Evolutionary conservation across 805 yeast genomes (phyloP).

Genomic region (Saccharomyces eubayanus): DNA sequence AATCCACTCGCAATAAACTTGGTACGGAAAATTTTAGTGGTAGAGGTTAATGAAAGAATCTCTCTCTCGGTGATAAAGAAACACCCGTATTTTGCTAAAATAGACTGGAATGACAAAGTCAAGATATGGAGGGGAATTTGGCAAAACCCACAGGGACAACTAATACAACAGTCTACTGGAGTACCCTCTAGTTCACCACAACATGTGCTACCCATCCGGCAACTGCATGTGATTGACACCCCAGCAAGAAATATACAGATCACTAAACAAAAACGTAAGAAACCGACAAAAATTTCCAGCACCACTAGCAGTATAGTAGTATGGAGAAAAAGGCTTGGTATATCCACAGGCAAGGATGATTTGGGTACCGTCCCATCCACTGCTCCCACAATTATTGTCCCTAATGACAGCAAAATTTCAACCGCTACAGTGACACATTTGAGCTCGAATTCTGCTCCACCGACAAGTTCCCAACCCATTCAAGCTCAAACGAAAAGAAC

Average conservation of each 20-base stretch:
- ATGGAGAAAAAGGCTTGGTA: constrained; percentile 31
- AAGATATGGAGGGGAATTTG: constrained; percentile 72
- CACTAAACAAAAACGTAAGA: constrained; percentile 21
- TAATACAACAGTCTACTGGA: constrained; percentile 9
- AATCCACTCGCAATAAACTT: constrained; percentile 59
- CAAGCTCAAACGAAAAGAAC: background rate
- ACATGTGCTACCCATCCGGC: constrained; percentile 14
- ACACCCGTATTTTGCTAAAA: constrained; percentile 62
- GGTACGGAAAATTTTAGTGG: constrained; percentile 53
- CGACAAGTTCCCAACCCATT: background rate
- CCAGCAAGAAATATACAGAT: constrained; percentile 23
- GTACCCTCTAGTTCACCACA: constrained; percentile 9
- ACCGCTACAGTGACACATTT: background rate
- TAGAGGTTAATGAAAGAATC: constrained; percentile 64
- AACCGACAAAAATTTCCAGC: constrained; percentile 24
- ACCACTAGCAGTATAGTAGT: constrained; percentile 32
- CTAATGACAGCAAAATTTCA: background rate
- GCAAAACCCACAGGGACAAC: constrained; percentile 38
- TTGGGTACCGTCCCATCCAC: background rate
- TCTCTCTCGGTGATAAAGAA: constrained; percentile 47
- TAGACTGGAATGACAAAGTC: constrained; percentile 60
- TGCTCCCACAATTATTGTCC: background rate
- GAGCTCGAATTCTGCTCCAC: background rate
- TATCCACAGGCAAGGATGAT: constrained; percentile 8
- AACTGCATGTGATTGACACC: constrained; percentile 24